Conservation (phyloP, 768 basidiomycete genomes). For the Atractiella rhizophila region DNA sequence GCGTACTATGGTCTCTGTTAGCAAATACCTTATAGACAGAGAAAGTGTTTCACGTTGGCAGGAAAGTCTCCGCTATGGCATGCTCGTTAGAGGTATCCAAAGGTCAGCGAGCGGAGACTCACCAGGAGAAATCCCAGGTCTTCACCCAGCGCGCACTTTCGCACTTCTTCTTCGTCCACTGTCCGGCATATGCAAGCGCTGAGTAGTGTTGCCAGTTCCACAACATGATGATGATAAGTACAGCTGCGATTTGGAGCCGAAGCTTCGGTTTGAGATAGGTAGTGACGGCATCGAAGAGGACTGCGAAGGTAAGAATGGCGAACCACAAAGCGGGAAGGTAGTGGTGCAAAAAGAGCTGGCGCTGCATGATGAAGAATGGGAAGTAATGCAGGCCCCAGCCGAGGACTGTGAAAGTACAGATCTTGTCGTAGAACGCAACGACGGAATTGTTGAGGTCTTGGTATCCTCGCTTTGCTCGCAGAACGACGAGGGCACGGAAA, state of each 20-base stretch:
- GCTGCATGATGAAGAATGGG: slow-evolving; percentile 90
- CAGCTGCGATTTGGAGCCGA: slow-evolving; percentile 49
- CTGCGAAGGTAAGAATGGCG: slow-evolving; percentile 49
- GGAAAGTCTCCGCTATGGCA: too few species aligned
- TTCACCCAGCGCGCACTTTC: slow-evolving; percentile 54
- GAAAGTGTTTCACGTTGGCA: too few species aligned
- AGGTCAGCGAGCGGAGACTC: too few species aligned
- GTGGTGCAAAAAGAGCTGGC: slow-evolving; percentile 93
- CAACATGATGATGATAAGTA: slow-evolving; percentile 32
- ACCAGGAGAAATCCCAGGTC: slow-evolving; percentile 94
- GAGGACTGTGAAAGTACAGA: slow-evolving; percentile 72
- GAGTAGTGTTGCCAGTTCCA: slow-evolving; percentile 58
- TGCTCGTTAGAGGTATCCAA: too few species aligned
- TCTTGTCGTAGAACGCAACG: slow-evolving; percentile 68
- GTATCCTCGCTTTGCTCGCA: slow-evolving; percentile 73
- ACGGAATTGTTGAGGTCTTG: slow-evolving; percentile 75
- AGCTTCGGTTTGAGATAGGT: slow-evolving; percentile 47
- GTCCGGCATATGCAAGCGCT: slow-evolving; percentile 54
- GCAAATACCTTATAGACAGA: too few species aligned
- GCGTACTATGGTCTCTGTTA: too few species aligned
- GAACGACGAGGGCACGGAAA: slow-evolving; percentile 50
- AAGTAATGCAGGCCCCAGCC: slow-evolving; percentile 85
- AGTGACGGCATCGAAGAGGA: slow-evolving; percentile 62
- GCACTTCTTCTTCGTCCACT: slow-evolving; percentile 68
- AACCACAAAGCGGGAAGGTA: slow-evolving; percentile 95